Conservation (phyloP, 2,329 filamentous ascomycete genomes). For the Arthrobotrys entomopaga region DNA sequence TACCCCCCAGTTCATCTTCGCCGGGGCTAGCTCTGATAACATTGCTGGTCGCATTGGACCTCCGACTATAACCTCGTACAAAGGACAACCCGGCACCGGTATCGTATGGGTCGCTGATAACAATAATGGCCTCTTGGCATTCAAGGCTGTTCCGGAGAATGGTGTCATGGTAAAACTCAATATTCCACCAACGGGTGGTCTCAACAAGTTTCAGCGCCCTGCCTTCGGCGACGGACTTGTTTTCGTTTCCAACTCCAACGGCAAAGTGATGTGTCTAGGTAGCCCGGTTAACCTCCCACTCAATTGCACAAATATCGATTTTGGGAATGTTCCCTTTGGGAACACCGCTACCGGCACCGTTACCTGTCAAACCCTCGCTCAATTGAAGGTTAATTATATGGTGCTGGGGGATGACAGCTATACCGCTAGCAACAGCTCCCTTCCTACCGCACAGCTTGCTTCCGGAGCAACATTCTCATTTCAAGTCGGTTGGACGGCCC, state of each 20-base stretch:
- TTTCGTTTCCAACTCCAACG: constrained; percentile 60
- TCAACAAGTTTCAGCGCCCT: constrained; percentile 63
- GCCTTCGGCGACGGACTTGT: constrained; percentile 64
- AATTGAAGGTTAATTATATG: constrained; percentile 61
- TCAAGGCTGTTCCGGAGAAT: constrained; percentile 62
- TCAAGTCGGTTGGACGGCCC: constrained; percentile 59
- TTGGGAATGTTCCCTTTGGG: constrained; percentile 62
- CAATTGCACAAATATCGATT: constrained; percentile 63
- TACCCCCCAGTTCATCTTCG: constrained; percentile 43
- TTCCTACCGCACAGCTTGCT: constrained; percentile 62
- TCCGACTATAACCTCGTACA: constrained; percentile 61
- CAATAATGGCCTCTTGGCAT: constrained; percentile 62
- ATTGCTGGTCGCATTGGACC: constrained; percentile 51
- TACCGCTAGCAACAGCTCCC: constrained; percentile 61
- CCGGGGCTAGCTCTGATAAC: constrained; percentile 29
- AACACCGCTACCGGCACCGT: constrained; percentile 60
- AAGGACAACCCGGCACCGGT: constrained; percentile 61
- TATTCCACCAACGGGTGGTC: constrained; percentile 62
- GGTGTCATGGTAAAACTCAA: constrained; percentile 59
- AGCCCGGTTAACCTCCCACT: constrained; percentile 64
- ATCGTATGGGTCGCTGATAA: constrained; percentile 64
- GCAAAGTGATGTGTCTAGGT: constrained; percentile 61
- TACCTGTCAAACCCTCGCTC: constrained; percentile 62
- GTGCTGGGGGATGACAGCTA: constrained; percentile 62
- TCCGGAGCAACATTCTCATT: constrained; percentile 63